Conservation (phyloP, 106 monocot genomes). For the Acorus calamus region DNA sequence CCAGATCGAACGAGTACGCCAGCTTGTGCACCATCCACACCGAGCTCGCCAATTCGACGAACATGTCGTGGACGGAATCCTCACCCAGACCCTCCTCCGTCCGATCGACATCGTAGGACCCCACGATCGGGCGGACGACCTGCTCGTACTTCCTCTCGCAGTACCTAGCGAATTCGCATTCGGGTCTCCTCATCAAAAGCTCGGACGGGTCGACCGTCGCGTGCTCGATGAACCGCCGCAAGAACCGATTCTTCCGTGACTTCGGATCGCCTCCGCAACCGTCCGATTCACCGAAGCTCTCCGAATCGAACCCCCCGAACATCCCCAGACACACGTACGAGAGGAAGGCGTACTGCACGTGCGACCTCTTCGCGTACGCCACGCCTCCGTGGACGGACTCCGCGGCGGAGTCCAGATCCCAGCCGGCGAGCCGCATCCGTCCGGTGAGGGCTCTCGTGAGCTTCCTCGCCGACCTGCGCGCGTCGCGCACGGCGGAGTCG, state of each 20-base stretch:
- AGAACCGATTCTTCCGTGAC: constrained; percentile 17
- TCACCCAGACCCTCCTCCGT: constrained; percentile 24
- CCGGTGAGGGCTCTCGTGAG: constrained; percentile 42
- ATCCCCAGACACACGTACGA: constrained; percentile 69
- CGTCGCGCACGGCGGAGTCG: constrained; percentile 56
- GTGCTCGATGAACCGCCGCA: constrained; percentile 67
- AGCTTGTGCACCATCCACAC: constrained; percentile 82
- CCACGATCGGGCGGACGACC: constrained; percentile 37
- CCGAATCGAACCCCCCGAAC: constrained; percentile 59
- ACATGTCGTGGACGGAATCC: constrained; percentile 47
- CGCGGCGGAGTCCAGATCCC: constrained; percentile 48
- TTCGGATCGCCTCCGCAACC: constrained; percentile 1
- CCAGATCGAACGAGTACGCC: constrained; percentile 56
- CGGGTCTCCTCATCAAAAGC: constrained; percentile 21
- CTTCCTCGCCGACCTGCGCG: constrained; percentile 37
- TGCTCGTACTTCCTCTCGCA: constrained; percentile 50
- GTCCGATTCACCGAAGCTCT: constrained; percentile 19
- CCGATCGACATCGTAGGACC: constrained; percentile 16
- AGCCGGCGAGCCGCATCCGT: constrained; percentile 39
- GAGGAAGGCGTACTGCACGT: constrained; percentile 68
- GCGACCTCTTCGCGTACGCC: constrained; percentile 48
- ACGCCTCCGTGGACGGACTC: constrained; percentile 46
- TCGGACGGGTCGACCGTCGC: constrained; percentile 48
- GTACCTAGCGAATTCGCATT: constrained; percentile 52
- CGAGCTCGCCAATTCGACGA: constrained; percentile 66